Evolutionary conservation across 2,329 filamentous ascomycete genomes (phyloP), one percentile per base, ranked within the genome.

Genomic region (Colletotrichum noveboracense): DNA sequence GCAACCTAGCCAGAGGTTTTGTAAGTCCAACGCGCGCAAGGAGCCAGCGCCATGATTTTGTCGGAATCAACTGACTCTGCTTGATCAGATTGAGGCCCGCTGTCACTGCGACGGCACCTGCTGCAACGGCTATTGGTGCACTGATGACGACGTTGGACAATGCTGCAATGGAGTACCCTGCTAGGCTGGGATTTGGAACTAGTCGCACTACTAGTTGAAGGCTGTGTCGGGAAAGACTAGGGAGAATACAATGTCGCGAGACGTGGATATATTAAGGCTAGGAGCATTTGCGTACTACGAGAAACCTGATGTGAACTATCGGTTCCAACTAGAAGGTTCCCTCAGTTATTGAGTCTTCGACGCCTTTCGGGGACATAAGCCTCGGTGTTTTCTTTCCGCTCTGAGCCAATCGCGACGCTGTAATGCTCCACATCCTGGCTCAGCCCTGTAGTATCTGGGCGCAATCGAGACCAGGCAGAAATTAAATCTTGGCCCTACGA

Each of bases 31-130:
- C 24, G 4, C 9, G 3, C 7, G 43, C n/a, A 13, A 21, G n/a
- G 2, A 21, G 7, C 10, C 21, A 14, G 13, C 7, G 8, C n/a
- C 16, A n/a, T 18, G 6, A 5, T 9, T 7, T 14, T 7, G 16
- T 13, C 10, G 8, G 28, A 56, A 28, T 5, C 28, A 21, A n/a
- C 48, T 52, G 9, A 66, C 21, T 13, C 16, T 34, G 7, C n/a
- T n/a, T 14, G 8, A 3, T 8, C 14, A 74, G 67, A 21, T 71
- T 18, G 60, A 70, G 28, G 66, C 60, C 8, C 58, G 71, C 32
- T 74, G 71, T 16, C 60, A 70, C 21, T 74, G 71, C 18, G 67
- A 71, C 28, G 71, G 71, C 16, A 58, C 32, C 16, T 74, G 71
- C 21, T 74, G 71, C 26, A 34, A 21, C 6, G 58, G 66, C 12